These are phyloP conservation scores for Zelopaecilomyces penicillatus DNA, from an alignment of 2,329 filamentous ascomycete species.

Conservation along the genomic window DNA sequence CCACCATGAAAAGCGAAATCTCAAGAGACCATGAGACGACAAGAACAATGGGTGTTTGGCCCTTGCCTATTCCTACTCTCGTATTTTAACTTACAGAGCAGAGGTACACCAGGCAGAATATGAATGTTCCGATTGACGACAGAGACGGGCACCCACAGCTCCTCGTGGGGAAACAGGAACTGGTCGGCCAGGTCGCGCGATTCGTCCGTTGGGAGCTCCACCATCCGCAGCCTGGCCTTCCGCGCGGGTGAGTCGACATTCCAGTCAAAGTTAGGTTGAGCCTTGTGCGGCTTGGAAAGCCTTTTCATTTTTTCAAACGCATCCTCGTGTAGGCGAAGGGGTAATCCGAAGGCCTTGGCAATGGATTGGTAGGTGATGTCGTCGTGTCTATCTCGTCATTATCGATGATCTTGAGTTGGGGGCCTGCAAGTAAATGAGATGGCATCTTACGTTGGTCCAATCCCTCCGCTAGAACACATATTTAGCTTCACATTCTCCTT, in stretches of 20 bases:
- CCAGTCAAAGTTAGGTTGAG: conserved; percentile 74
- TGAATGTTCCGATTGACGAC: conserved; percentile 91
- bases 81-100: conserved; percentile 52
- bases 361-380: conserved; percentile 96
- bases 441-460: conserved; percentile 74
- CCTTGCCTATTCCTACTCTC: not conserved
- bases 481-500: not conserved
- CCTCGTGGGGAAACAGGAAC: conserved; percentile 68
- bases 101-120: conserved; percentile 83
- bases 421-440: too few relatives aligned
- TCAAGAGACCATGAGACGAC: too few relatives aligned
- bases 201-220: conserved; percentile 71
- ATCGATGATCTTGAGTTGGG: not conserved
- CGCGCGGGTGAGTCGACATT: conserved; percentile 69
- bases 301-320: conserved; percentile 77
- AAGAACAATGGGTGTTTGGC: not conserved
- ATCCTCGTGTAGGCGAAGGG: conserved; percentile 66
- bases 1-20: too few relatives aligned
- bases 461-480: conserved; percentile 59
- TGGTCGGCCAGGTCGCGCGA: conserved; percentile 58
- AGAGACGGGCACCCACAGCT: conserved; percentile 83
- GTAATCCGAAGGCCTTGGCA: conserved; percentile 75
- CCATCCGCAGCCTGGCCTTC: conserved; percentile 83
- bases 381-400: conserved; percentile 59
- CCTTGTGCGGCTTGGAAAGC: conserved; percentile 64